phyloP scores from a whole-genome alignment of 768 basidiomycete species.

The Termitomyces sp. region DNA sequence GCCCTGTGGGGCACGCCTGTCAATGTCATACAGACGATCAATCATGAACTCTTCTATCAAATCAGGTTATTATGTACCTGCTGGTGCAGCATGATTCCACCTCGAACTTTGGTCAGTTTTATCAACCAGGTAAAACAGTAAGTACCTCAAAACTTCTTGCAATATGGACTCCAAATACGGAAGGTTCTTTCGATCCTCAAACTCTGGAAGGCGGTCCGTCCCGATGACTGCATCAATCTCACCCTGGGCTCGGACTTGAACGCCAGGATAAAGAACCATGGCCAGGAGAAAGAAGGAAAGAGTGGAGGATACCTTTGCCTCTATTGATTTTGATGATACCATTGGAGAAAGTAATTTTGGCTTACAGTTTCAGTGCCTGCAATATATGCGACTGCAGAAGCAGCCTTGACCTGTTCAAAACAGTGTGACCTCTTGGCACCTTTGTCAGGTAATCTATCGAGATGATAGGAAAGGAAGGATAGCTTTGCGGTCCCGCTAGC shows the following conservation, averaged over 20 bases:
- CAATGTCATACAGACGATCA: neutral
- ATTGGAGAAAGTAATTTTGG: neutral
- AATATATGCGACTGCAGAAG: conserved; percentile 15
- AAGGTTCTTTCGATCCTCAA: conserved; percentile 22
- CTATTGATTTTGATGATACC: neutral
- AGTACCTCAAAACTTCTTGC: conserved; percentile 18
- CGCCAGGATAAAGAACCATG: conserved; percentile 32
- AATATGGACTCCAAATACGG: conserved; percentile 32
- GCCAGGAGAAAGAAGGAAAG: conserved; percentile 30
- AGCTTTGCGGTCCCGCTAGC: neutral
- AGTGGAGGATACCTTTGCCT: conserved; percentile 14
- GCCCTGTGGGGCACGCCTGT: neutral
- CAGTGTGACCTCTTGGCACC: neutral
- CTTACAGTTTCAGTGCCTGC: conserved; percentile 33
- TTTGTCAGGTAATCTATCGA: conserved; percentile 1
- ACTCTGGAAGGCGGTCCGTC: conserved; percentile 27
- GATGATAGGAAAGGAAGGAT: neutral
- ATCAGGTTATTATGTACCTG: conserved; percentile 10
- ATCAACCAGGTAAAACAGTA: neutral
- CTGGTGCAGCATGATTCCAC: conserved; percentile 18
- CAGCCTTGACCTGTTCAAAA: conserved; percentile 13
- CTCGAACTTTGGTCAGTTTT: neutral
- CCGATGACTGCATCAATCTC: conserved; percentile 36
- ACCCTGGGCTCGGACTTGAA: conserved; percentile 28
- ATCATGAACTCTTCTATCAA: neutral